Evolutionary conservation across 176 grass and related monocot species (phyloP).

Genomic region (Carex parvula): DNA sequence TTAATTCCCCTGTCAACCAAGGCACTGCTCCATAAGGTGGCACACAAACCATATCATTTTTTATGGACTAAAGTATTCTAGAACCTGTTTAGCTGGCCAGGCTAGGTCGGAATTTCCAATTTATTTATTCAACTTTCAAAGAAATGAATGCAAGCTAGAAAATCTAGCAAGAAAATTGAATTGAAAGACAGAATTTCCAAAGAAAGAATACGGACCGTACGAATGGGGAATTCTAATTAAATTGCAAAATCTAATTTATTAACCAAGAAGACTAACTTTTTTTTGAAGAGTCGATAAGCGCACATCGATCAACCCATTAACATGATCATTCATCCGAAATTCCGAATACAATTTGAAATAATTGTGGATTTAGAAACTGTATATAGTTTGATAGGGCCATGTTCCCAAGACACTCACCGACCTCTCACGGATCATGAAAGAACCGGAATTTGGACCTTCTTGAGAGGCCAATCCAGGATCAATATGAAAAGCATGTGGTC

Average conservation of each 20-base stretch:
- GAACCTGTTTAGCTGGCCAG: neutral
- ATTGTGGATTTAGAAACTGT: too few relatives aligned
- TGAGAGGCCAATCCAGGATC: too few relatives aligned
- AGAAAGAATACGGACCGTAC: neutral
- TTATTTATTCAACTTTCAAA: constrained; percentile 19
- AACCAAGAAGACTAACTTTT: neutral
- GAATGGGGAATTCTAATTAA: neutral
- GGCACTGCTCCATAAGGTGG: neutral
- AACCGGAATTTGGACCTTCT: too few relatives aligned
- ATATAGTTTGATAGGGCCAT: too few relatives aligned
- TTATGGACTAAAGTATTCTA: neutral
- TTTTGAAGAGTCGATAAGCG: neutral
- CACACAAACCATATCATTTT: neutral
- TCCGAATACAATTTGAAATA: too few relatives aligned
- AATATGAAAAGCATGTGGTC: too few relatives aligned
- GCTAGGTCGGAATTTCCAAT: neutral
- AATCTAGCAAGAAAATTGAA: neutral
- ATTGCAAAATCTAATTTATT: neutral
- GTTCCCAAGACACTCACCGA: too few relatives aligned
- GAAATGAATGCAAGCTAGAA: neutral
- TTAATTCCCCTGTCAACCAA: neutral
- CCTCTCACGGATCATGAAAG: too few relatives aligned
- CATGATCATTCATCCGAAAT: too few relatives aligned
- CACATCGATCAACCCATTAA: too few relatives aligned
- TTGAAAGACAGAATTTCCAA: constrained; percentile 3